These are phyloP conservation scores for Sporisorium sorghi DNA, from an alignment of 1,284 basidiomycete species.

Conservation along the genomic window DNA sequence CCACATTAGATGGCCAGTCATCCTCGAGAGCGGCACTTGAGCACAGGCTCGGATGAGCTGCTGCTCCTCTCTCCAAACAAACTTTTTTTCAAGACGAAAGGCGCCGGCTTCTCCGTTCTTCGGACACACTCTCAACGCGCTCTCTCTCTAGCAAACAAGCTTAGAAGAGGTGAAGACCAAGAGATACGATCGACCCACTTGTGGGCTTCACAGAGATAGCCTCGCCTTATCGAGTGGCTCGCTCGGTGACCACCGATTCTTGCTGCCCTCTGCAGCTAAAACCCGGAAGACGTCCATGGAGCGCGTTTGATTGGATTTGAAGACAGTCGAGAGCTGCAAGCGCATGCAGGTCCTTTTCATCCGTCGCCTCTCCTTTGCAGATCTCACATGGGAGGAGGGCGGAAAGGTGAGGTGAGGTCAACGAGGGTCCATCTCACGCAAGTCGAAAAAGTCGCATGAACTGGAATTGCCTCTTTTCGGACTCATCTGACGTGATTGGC, in stretches of 20 bases:
- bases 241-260: background rate
- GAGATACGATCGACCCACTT: background rate
- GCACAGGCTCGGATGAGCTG: background rate
- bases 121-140: background rate
- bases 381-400: background rate
- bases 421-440: conserved; percentile 7
- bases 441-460: background rate
- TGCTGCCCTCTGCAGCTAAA: background rate
- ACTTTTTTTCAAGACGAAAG: background rate
- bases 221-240: background rate
- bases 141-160: background rate
- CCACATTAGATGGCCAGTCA: background rate
- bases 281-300: conserved; percentile 2
- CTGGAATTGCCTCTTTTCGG: conserved; percentile 44
- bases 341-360: background rate
- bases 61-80: background rate
- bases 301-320: background rate
- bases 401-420: conserved; percentile 2
- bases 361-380: background rate
- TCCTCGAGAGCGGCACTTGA: background rate
- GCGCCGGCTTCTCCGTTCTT: background rate
- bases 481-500: conserved; percentile 42
- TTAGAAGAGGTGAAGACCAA: background rate
- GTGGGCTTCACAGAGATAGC: too few relatives aligned
- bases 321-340: background rate